Percentiles rank a stretch among this genome's conserved stretches.
These are phyloP conservation scores for Cladosporium halotolerans DNA, from an alignment of 2,329 filamentous ascomycete species.

Conservation along the genomic window DNA sequence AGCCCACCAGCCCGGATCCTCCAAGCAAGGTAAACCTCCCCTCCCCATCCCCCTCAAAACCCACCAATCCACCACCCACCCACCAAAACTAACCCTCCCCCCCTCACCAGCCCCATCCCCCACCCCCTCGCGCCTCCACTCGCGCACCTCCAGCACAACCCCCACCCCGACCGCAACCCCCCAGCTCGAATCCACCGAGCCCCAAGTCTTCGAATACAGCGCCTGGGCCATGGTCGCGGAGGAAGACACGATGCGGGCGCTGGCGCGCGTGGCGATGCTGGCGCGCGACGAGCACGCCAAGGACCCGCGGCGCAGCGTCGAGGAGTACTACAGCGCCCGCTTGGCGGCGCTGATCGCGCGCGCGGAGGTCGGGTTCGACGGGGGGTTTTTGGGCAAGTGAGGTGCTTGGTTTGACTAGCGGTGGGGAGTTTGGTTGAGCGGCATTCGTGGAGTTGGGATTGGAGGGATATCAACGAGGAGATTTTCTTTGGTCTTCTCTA, in stretches of 20 bases:
- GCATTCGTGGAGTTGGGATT: background rate
- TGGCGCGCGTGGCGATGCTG: constrained; percentile 28
- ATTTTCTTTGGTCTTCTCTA: too few species aligned
- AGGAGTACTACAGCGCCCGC: constrained; percentile 26
- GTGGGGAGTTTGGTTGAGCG: background rate
- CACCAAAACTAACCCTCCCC: background rate
- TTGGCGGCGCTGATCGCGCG: constrained; percentile 23
- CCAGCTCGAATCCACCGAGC: background rate
- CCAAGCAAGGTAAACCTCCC: background rate
- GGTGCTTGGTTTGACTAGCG: background rate
- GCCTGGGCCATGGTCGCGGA: constrained; percentile 29
- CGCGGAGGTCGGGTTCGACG: constrained; percentile 22
- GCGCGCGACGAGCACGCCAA: constrained; percentile 27
- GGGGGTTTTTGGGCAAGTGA: constrained; percentile 13
- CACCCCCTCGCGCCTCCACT: background rate
- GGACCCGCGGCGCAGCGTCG: constrained; percentile 15
- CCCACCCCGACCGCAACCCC: background rate
- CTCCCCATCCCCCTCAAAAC: background rate
- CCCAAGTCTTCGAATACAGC: constrained; percentile 20
- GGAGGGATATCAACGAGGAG: background rate
- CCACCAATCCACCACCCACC: background rate
- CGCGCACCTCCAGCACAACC: background rate
- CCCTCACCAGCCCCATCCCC: background rate
- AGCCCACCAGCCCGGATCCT: background rate
- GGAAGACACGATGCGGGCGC: constrained; percentile 22